Base-by-base conservation (phyloP, 2,329 filamentous ascomycete species). In the Cladosporium cucumerinum region DNA sequence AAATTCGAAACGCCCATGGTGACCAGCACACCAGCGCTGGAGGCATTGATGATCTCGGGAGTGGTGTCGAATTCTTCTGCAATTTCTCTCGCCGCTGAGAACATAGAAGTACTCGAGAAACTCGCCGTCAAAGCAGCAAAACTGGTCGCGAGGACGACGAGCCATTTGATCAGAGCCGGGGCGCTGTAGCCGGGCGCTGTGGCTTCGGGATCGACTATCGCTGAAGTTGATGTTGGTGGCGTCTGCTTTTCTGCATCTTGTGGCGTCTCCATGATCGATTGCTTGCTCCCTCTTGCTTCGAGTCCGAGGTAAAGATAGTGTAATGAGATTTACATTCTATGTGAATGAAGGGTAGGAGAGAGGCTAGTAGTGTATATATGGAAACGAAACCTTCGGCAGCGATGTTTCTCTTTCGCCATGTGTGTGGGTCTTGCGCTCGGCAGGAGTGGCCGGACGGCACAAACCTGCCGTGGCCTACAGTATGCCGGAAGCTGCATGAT, bases 71-170 rank as follows among this genome's bases (percentile, higher is more conserved):
- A 92, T 11, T 86, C 86, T 4, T 74, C 75, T 1, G 89, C 88
- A 6, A 93, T 86, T 72, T 92, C 89, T 4, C 89, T 88, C 1
- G 89, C 86, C 1, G 89, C 90, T 0, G 89, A 83, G 23, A 93
- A 78, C 2, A 92, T 85, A 0, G 88, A 87, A 0, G 89, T 92
- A 39, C 87, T 90, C 2, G 87, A 89, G 26, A 91, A 84, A 1
- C 90, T 90, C 1, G 90, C 86, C 34, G 93, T 80, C 66, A 93
- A 89, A 25, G 87, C 86, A 76, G 89, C 91, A 72, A 88, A 91
- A 0, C 89, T 88, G 59, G 92, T 78, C 5, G 91, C 82, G 12
- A 82, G 80, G 16, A 92, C 87, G 57, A 93, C 89, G 65, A 86
- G 72, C 3, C 81, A 72, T 75, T 93, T 93, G 49, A 60, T 63